Evolutionary conservation across 2,329 filamentous ascomycete genomes (phyloP).

Genomic region (Phialophora verrucosa): DNA sequence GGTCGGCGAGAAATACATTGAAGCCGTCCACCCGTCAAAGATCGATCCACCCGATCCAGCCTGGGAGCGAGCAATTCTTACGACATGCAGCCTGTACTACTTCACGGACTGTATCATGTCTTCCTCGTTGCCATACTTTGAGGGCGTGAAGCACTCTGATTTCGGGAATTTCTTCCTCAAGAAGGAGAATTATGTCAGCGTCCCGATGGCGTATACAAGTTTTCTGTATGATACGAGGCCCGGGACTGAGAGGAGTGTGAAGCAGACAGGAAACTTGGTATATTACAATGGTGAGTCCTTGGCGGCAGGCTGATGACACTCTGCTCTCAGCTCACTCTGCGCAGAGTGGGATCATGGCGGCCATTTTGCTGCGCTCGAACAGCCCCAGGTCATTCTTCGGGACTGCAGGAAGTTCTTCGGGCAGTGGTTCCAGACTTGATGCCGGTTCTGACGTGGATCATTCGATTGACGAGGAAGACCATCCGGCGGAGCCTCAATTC

Average conservation of each 20-base stretch:
- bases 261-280: slow-evolving; percentile 48
- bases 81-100: slow-evolving; percentile 29
- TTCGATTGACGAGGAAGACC: not conserved
- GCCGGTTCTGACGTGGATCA: not conserved
- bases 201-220: slow-evolving; percentile 52
- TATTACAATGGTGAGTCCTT: slow-evolving; percentile 39
- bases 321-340: not conserved
- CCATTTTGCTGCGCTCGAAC: slow-evolving; percentile 48
- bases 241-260: slow-evolving; percentile 47
- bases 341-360: slow-evolving; percentile 43
- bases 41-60: slow-evolving; percentile 5
- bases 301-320: not conserved
- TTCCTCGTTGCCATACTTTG: slow-evolving; percentile 26
- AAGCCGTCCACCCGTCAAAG: slow-evolving; percentile 21
- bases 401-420: slow-evolving; percentile 31
- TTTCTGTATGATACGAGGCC: slow-evolving; percentile 53
- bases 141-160: slow-evolving; percentile 27
- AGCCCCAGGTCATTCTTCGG: slow-evolving; percentile 36
- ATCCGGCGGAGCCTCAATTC: not conserved
- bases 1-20: slow-evolving; percentile 72
- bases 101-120: slow-evolving; percentile 31
- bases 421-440: slow-evolving; percentile 13
- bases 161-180: slow-evolving; percentile 27
- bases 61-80: slow-evolving; percentile 30
- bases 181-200: slow-evolving; percentile 39